Evolutionary conservation across 169 alveolate species (phyloP).

Genomic region (Cryptosporidium viatorum): DNA sequence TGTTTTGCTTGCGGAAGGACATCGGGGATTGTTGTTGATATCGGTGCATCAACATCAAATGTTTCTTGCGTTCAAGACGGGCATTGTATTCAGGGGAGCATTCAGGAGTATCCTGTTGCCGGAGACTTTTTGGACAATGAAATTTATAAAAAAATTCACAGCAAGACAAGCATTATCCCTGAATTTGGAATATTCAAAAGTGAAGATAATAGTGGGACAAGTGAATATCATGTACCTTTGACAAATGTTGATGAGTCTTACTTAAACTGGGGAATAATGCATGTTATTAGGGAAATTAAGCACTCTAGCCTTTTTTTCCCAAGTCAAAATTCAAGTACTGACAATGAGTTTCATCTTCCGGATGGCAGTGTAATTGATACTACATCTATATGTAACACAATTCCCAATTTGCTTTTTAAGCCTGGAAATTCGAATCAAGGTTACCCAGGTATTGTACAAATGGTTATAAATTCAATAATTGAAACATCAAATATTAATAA

Average conservation of each 20-base stretch:
- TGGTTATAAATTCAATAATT: constrained; percentile 52
- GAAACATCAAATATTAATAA: constrained; percentile 13
- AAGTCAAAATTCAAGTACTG: not conserved
- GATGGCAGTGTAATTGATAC: constrained; percentile 67
- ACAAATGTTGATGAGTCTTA: constrained; percentile 43
- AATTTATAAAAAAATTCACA: constrained; percentile 55
- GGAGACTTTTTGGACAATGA: constrained; percentile 64
- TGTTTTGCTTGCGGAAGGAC: constrained; percentile 73
- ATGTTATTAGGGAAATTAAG: constrained; percentile 34
- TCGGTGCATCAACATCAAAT: constrained; percentile 62
- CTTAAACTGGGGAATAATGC: constrained; percentile 58
- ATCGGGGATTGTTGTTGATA: constrained; percentile 68
- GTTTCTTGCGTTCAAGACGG: constrained; percentile 75
- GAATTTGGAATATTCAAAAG: constrained; percentile 42
- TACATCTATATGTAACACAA: constrained; percentile 35
- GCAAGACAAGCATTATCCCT: constrained; percentile 30
- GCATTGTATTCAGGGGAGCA: constrained; percentile 43
- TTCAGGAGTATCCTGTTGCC: constrained; percentile 70
- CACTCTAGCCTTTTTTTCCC: constrained; percentile 50
- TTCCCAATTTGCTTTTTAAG: constrained; percentile 58
- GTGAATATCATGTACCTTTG: constrained; percentile 9
- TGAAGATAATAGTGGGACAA: not conserved
- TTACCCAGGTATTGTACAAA: constrained; percentile 68
- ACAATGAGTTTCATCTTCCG: constrained; percentile 30
- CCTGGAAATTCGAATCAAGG: constrained; percentile 20